Percentiles rank a stretch among this genome's conserved stretches.
Conservation (phyloP, 1,284 basidiomycete species). For the Mycena citricolor region DNA sequence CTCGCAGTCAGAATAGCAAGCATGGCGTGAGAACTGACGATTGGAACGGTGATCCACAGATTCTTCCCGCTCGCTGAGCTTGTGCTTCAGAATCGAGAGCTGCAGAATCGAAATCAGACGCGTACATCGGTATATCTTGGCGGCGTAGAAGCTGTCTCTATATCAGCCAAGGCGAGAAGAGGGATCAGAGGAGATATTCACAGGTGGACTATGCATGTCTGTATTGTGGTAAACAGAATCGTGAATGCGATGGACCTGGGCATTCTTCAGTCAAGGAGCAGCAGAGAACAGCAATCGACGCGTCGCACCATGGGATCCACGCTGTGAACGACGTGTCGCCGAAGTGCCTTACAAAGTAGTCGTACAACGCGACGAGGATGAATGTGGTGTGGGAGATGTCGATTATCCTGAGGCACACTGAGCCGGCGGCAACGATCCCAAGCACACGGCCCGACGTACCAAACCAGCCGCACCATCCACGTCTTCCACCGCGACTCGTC, state of each 20-base stretch:
- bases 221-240: neutral
- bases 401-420: slow-evolving; percentile 9
- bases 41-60: slow-evolving; percentile 26
- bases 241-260: slow-evolving; percentile 18
- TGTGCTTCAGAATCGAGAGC: neutral
- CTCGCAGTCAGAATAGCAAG: too few relatives aligned
- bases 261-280: neutral
- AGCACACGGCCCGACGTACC: slow-evolving; percentile 7
- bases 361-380: slow-evolving; percentile 17
- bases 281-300: neutral
- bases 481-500: slow-evolving; percentile 6
- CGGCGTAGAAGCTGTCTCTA: slow-evolving; percentile 20
- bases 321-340: slow-evolving; percentile 7
- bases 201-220: too few relatives aligned
- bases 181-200: too few relatives aligned
- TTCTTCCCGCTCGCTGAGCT: slow-evolving; percentile 28
- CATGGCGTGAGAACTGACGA: too few relatives aligned
- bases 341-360: slow-evolving; percentile 14
- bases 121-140: slow-evolving; percentile 28
- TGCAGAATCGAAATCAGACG: neutral
- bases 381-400: slow-evolving; percentile 19
- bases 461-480: slow-evolving; percentile 14
- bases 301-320: slow-evolving; percentile 17
- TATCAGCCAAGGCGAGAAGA: neutral
- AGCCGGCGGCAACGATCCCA: neutral